Conservation (phyloP, 2,329 filamentous ascomycete species). For the Colletotrichum sp. region DNA sequence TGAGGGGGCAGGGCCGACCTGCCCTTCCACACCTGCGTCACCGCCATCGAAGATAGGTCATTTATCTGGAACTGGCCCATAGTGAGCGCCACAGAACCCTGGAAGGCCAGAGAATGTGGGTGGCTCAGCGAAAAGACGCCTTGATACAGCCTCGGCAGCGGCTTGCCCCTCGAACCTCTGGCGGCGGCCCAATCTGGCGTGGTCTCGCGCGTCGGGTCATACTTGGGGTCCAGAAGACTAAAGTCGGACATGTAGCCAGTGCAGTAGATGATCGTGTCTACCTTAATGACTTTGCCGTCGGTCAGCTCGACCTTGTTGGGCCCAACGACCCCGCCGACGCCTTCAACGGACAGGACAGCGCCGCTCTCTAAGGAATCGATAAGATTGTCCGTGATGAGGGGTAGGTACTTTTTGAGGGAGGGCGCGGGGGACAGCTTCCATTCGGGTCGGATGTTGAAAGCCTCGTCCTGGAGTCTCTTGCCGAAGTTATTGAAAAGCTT, state of each 20-base stretch:
- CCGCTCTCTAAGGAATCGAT: conserved; percentile 28
- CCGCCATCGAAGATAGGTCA: conserved; percentile 40
- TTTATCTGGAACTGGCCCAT: conserved; percentile 33
- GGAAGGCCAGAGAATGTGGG: conserved; percentile 39
- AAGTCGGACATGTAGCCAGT: conserved; percentile 29
- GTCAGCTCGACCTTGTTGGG: conserved; percentile 22
- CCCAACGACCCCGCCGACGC: conserved; percentile 26
- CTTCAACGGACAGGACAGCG: conserved; percentile 28
- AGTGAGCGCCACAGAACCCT: conserved; percentile 26
- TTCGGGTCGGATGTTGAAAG: conserved; percentile 29
- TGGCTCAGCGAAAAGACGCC: conserved; percentile 42
- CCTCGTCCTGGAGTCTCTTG: neutral
- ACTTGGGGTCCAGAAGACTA: neutral
- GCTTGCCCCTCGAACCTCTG: conserved; percentile 29
- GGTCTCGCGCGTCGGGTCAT: conserved; percentile 23
- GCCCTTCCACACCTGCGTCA: conserved; percentile 39
- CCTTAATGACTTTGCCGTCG: conserved; percentile 26
- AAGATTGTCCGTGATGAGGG: conserved; percentile 30
- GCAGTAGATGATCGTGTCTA: conserved; percentile 29
- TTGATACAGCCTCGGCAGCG: conserved; percentile 37
- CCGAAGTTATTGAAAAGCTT: neutral
- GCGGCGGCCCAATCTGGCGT: neutral
- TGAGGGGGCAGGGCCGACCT: conserved; percentile 28
- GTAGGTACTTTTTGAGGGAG: neutral
- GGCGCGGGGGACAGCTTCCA: conserved; percentile 32